Base-by-base conservation (phyloP, 352 stramenopile species). In the Pythium volutum region DNA sequence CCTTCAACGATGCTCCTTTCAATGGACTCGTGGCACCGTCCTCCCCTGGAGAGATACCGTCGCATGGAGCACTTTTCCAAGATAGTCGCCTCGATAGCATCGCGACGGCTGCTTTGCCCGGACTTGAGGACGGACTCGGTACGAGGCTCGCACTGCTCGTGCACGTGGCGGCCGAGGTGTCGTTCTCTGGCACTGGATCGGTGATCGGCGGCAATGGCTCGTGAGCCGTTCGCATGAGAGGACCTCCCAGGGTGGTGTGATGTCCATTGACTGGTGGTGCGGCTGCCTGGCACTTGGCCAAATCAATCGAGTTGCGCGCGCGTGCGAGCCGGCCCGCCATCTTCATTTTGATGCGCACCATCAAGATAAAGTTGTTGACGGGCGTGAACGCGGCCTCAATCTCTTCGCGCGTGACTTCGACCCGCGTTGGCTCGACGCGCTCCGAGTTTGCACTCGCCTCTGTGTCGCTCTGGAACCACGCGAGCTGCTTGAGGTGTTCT, bases 331-430 rank as follows among this genome's bases (percentile, higher is more conserved):
- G 70, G 4, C 73, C 71, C 9, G 76, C 77, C 76, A 89, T 85
- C 46, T 83, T 86, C 62, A 92, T 79, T 52, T 92, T 92, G 57
- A 92, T 71, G 20, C 66, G 27, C 26, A 70, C 71, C 66, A 90
- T 86, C 33, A 92, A 71, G 25, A 92, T 81, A 58, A 92, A 89
- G 62, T 90, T 92, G 61, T 92, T 92, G 14, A 90, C 71, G 1
- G 82, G 82, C 11, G 80, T 92, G 63, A 92, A 90, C 15, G 82
- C 82, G 3, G 73, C 76, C 46, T 90, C 80, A 55, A 92, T 88
- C 43, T 92, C 82, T 45, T 85, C 70, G 15, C 74, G 60, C 4
- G 71, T 84, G 38, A 92, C 80, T 12, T 81, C 59, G 14, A 89
- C 61, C 12, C 51, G 25, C 3, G 52, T 29, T 12, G 55, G 50